Conservation (phyloP, 2,329 filamentous ascomycete species). For the Periconia sp. region DNA sequence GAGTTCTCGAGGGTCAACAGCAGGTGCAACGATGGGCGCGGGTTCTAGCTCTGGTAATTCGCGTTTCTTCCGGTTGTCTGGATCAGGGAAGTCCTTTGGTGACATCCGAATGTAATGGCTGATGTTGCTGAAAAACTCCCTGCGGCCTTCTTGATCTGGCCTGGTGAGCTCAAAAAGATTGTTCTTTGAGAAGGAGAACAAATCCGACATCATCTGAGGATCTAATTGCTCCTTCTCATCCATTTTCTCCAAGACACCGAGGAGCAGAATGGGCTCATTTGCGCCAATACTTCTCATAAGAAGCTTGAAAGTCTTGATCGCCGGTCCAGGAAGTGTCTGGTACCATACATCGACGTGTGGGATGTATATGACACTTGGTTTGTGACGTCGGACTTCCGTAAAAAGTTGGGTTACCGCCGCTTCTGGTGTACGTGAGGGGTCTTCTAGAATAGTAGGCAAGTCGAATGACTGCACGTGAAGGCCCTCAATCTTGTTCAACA, state of each 20-base stretch:
- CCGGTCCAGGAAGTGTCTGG: constrained; percentile 66
- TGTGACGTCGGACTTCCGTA: constrained; percentile 89
- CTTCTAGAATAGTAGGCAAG: constrained; percentile 82
- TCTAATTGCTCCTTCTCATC: constrained; percentile 64
- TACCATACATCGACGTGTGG: constrained; percentile 92
- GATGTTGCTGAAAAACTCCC: constrained; percentile 79
- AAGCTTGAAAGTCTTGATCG: constrained; percentile 80
- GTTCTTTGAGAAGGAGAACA: constrained; percentile 85
- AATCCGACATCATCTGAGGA: constrained; percentile 69
- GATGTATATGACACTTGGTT: constrained; percentile 94
- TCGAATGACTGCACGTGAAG: constrained; percentile 96
- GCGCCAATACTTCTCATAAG: constrained; percentile 84
- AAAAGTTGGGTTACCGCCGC: constrained; percentile 90
- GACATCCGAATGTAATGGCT: constrained; percentile 78
- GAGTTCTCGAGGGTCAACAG: constrained; percentile 63
- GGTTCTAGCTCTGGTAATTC: constrained; percentile 79
- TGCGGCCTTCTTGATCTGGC: constrained; percentile 71
- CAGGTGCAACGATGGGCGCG: constrained; percentile 61
- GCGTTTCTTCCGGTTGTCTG: constrained; percentile 83
- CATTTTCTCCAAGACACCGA: constrained; percentile 81
- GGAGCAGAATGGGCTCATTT: constrained; percentile 84
- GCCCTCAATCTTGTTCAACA: constrained; percentile 90
- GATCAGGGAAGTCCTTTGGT: constrained; percentile 86
- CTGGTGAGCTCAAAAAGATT: constrained; percentile 75
- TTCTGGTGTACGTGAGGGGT: constrained; percentile 80